phyloP scores from a whole-genome alignment of 805 yeast species.

The Saturnispora dispora region DNA sequence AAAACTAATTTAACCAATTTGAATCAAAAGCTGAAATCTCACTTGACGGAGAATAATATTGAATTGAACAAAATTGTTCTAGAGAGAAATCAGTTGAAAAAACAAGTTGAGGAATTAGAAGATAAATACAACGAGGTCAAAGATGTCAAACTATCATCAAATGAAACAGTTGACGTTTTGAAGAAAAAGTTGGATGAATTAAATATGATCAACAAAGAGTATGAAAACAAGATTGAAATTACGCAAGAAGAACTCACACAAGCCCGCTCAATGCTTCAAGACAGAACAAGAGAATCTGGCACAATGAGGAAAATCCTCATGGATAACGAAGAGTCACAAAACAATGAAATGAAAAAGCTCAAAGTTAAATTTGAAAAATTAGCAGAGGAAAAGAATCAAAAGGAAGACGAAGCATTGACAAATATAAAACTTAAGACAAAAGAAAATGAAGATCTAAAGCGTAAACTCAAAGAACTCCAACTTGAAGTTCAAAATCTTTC shows the following conservation, averaged over 20 bases:
- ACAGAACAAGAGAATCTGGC: conserved; percentile 69
- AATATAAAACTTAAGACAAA: conserved; percentile 47
- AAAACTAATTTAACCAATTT: conserved; percentile 34
- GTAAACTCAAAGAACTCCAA: conserved; percentile 33
- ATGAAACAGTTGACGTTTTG: conserved; percentile 37
- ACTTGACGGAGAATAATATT: conserved; percentile 27
- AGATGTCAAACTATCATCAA: conserved; percentile 19
- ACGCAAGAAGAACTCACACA: conserved; percentile 81
- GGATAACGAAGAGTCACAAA: conserved; percentile 57
- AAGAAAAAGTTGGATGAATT: conserved; percentile 70
- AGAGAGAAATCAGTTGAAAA: conserved; percentile 33
- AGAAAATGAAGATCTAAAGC: conserved; percentile 55
- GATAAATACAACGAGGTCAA: conserved; percentile 31
- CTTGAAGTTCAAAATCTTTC: conserved; percentile 13
- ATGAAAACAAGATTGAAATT: conserved; percentile 48
- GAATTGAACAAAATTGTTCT: conserved; percentile 34
- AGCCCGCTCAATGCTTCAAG: conserved; percentile 61
- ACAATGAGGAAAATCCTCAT: conserved; percentile 59
- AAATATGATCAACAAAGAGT: conserved; percentile 56
- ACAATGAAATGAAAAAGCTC: conserved; percentile 44
- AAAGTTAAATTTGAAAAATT: conserved; percentile 41
- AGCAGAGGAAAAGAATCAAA: conserved; percentile 50
- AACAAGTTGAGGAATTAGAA: conserved; percentile 33
- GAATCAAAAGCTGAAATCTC: conserved; percentile 31
- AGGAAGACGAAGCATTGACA: conserved; percentile 45